phyloP scores from a whole-genome alignment of 148 eudicot genomes.

The Vaccinium corymbosum region DNA sequence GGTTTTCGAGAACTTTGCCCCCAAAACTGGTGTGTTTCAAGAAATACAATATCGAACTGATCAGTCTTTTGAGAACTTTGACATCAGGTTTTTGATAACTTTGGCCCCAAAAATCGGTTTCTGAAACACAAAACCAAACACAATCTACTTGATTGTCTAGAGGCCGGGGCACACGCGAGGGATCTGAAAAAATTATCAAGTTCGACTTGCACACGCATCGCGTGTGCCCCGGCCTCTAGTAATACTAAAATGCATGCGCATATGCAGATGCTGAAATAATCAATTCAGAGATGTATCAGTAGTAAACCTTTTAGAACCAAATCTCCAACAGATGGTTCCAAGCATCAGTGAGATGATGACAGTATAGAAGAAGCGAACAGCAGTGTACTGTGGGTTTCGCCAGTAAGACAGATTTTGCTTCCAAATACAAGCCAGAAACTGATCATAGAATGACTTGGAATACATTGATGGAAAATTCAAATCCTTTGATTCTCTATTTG shows the following conservation, averaged over 20 bases:
- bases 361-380: slow-evolving; percentile 98
- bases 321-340: slow-evolving; percentile 94
- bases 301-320: slow-evolving; percentile 79
- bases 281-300: slow-evolving; percentile 7
- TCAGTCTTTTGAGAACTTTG: too few relatives aligned
- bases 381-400: slow-evolving; percentile 98
- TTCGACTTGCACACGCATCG: too few relatives aligned
- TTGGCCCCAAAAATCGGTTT: too few relatives aligned
- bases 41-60: too few relatives aligned
- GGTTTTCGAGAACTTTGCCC: too few relatives aligned
- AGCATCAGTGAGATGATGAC: slow-evolving; percentile 91
- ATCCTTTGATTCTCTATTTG: slow-evolving; percentile 68
- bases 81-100: too few relatives aligned
- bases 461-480: slow-evolving; percentile 70
- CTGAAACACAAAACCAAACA: too few relatives aligned
- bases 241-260: not conserved
- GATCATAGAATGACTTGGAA: slow-evolving; percentile 57
- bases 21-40: too few relatives aligned
- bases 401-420: slow-evolving; percentile 94
- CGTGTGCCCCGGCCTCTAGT: too few relatives aligned
- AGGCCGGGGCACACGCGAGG: too few relatives aligned
- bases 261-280: not conserved
- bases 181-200: too few relatives aligned
- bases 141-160: too few relatives aligned
- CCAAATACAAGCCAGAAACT: slow-evolving; percentile 87